Evolutionary conservation across 208 protist species (phyloP), one percentile per base, ranked within the genome.

Genomic region (Balamuthia mandrillaris): DNA sequence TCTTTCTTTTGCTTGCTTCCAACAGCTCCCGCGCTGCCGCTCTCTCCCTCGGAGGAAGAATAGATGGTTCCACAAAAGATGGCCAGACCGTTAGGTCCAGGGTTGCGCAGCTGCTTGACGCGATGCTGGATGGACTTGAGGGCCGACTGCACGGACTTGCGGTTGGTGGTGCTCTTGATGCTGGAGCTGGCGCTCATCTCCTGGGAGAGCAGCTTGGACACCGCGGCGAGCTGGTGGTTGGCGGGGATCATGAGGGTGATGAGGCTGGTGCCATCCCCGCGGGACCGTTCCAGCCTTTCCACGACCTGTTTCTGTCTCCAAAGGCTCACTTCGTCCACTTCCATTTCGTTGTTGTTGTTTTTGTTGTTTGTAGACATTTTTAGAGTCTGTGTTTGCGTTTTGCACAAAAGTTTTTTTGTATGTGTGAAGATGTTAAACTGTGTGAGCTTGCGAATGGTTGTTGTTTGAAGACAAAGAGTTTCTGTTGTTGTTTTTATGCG

Each of bases 81-180:
- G 42, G 70, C 70, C 5, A 79, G 47, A 3, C 70, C 70, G 51
- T 79, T 79, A 47, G 70, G 9, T 12, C 45, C 45, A 10, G 70
- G 70, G 47, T 35, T 29, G 21, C 14, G 24, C 24, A 79, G 52
- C n/a, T 60, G 39, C 70, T 79, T 79, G 5, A 79, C 70, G 70
- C 70, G 70, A 16, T 79, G 70, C 44, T 79, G 70, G 6, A 79
- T 79, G 37, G 70, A 79, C 37, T 79, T 79, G n/a, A 79, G 70
- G 14, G 70, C 70, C 18, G 52, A 41, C 4, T 60, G 52, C n/a
- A 79, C 70, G 10, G 70, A 79, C 29, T 51, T 79, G 27, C 70
- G 42, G 29, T 18, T 79, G 29, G 39, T 12, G 27, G 45, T 27
- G 70, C 70, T 79, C 51, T 79, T 79, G 31, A 79, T 79, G 70